Evolutionary conservation across 805 yeast species (phyloP).

Genomic region (Yarrowia bubula): DNA sequence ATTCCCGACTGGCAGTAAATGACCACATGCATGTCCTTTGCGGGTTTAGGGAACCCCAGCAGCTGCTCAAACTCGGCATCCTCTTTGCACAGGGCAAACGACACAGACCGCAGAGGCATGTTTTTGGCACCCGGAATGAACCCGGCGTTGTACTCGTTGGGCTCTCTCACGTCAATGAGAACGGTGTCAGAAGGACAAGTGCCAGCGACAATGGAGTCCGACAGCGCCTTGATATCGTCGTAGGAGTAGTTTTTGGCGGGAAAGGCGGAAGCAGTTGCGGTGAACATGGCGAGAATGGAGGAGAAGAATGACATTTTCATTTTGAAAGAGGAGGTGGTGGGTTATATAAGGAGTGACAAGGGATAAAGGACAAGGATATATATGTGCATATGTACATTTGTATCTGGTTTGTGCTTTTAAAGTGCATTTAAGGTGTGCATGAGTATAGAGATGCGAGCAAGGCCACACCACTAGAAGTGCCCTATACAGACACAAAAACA

Average conservation of each 20-base stretch:
- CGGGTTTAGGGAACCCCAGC: slow-evolving; percentile 81
- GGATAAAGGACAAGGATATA: too few relatives aligned
- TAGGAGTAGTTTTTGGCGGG: slow-evolving; percentile 6
- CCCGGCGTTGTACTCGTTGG: slow-evolving; percentile 69
- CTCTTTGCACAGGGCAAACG: slow-evolving; percentile 82
- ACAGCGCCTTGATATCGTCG: neutral
- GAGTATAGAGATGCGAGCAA: neutral
- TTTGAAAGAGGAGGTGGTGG: too few relatives aligned
- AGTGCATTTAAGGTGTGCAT: neutral
- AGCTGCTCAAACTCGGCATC: slow-evolving; percentile 75
- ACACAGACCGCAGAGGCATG: slow-evolving; percentile 83
- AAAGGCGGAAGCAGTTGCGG: neutral
- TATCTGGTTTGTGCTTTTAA: too few relatives aligned
- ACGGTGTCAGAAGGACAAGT: slow-evolving; percentile 45
- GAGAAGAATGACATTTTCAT: neutral
- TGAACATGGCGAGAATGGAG: neutral
- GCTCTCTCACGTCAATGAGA: slow-evolving; percentile 90
- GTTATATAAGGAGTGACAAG: neutral
- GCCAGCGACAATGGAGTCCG: slow-evolving; percentile 40
- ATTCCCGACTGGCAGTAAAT: slow-evolving; percentile 93
- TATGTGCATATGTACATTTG: too few relatives aligned
- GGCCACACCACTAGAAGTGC: too few relatives aligned
- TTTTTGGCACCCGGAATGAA: slow-evolving; percentile 82
- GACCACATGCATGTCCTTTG: slow-evolving; percentile 63
- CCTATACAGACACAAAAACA: too few relatives aligned